Evolutionary conservation across 2,329 filamentous ascomycete species (phyloP).

Genomic region (Septoria linicola): DNA sequence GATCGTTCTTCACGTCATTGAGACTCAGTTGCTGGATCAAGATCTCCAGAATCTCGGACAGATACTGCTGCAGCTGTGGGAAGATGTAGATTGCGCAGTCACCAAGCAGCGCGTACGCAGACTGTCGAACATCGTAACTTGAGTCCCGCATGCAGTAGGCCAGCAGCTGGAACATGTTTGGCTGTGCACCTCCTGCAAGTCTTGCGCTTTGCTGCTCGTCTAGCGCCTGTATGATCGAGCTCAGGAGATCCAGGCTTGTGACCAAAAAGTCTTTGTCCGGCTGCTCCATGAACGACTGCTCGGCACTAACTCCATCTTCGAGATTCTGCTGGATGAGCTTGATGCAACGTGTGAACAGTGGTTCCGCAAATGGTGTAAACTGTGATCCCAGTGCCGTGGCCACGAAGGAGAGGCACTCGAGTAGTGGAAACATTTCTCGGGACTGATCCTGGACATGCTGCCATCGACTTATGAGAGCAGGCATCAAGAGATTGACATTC

Average conservation of each 20-base stretch:
- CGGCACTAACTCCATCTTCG: constrained; percentile 72
- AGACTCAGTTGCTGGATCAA: constrained; percentile 87
- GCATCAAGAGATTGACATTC: constrained; percentile 85
- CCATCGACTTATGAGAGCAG: constrained; percentile 84
- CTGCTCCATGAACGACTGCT: constrained; percentile 67
- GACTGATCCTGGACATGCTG: constrained; percentile 84
- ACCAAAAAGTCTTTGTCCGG: constrained; percentile 97
- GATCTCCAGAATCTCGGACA: constrained; percentile 73
- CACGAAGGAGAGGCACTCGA: constrained; percentile 96
- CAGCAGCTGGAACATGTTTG: constrained; percentile 85
- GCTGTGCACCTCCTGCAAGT: constrained; percentile 72
- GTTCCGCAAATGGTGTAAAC: constrained; percentile 79
- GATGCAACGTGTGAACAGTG: constrained; percentile 84
- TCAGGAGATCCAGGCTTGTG: constrained; percentile 89
- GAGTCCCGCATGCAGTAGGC: constrained; percentile 89
- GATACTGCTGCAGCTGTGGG: constrained; percentile 70
- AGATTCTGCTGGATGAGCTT: constrained; percentile 90
- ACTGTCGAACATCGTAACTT: constrained; percentile 91
- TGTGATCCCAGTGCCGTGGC: constrained; percentile 77
- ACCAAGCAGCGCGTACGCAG: constrained; percentile 88
- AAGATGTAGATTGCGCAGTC: constrained; percentile 95
- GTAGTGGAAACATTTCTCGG: constrained; percentile 85
- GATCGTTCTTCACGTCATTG: constrained; percentile 66
- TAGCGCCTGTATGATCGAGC: constrained; percentile 88
- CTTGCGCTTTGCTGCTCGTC: constrained; percentile 70